phyloP scores from a whole-genome alignment of 1,139 yeast genomes.

The Taphrina flavorubra region DNA sequence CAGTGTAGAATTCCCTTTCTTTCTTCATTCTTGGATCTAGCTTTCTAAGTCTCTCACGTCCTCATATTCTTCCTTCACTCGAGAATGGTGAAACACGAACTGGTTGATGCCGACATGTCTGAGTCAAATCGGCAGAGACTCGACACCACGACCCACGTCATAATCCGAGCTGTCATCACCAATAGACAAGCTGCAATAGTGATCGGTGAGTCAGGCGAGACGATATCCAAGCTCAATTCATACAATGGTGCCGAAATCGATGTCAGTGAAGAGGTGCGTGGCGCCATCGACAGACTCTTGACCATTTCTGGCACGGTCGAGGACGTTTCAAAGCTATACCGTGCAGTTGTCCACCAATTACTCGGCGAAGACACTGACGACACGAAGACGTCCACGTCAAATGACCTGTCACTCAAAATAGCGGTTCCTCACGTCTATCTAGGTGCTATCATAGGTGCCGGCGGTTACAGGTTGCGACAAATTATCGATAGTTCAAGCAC shows the following conservation, averaged over 20 bases:
- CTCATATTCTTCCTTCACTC: neutral
- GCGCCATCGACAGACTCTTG: conserved; percentile 77
- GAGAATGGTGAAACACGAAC: conserved; percentile 19
- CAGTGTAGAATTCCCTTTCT: neutral
- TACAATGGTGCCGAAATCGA: conserved; percentile 70
- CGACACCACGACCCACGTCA: conserved; percentile 44
- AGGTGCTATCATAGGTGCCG: conserved; percentile 83
- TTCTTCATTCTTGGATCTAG: neutral
- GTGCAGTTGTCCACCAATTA: conserved; percentile 1
- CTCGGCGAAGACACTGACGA: conserved; percentile 15
- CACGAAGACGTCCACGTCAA: conserved; percentile 57
- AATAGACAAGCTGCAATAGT: conserved; percentile 46
- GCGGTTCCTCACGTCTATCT: conserved; percentile 80
- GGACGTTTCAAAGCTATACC: conserved; percentile 65
- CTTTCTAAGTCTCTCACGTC: conserved; percentile 17
- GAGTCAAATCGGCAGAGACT: conserved; percentile 2
- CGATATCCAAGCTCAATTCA: conserved; percentile 58
- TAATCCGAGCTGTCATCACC: conserved; percentile 44
- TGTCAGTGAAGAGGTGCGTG: conserved; percentile 77
- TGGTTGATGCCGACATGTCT: conserved; percentile 21
- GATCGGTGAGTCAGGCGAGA: conserved; percentile 43
- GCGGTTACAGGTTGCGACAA: conserved; percentile 75
- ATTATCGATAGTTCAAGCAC: conserved; percentile 87
- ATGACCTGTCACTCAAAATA: conserved; percentile 63
- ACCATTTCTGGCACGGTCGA: conserved; percentile 79